These are phyloP conservation scores for Eimeria sp. DNA, from an alignment of 169 alveolate genomes.

Conservation along the genomic window DNA sequence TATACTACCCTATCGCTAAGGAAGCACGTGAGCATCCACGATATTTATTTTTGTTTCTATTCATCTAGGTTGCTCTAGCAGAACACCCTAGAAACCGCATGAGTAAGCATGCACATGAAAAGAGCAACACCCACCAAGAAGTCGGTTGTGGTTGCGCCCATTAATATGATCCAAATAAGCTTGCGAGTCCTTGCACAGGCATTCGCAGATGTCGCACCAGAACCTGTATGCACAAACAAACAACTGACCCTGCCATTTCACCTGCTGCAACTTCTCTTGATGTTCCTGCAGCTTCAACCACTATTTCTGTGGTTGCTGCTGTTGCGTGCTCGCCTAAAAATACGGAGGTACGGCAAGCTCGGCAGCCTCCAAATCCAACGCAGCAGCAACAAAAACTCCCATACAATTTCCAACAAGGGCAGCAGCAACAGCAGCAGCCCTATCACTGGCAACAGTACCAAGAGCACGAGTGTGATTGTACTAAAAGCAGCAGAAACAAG, in stretches of 20 bases:
- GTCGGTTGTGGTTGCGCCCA: conserved; percentile 95
- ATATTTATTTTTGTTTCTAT: background rate
- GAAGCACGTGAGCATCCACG: too few relatives aligned
- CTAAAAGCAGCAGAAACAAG: background rate
- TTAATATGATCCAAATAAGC: conserved; percentile 96
- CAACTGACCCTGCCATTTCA: background rate
- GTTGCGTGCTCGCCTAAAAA: background rate
- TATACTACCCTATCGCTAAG: background rate
- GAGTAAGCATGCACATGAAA: background rate
- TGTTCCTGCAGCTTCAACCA: background rate
- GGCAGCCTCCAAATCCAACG: background rate
- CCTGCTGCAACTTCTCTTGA: background rate
- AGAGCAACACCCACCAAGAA: conserved; percentile 88
- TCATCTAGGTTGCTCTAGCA: background rate
- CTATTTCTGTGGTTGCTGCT: background rate
- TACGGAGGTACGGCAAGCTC: background rate
- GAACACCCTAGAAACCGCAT: background rate
- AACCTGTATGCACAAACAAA: conserved; percentile 51
- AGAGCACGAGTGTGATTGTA: background rate
- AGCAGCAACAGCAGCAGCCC: background rate
- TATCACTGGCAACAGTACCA: background rate
- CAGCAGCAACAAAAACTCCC: background rate
- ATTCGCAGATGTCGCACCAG: conserved; percentile 93
- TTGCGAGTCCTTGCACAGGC: conserved; percentile 93
- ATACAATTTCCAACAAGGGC: background rate